Conservation (phyloP, 139 green algal genomes). For the Diplosphaera chodatii region DNA sequence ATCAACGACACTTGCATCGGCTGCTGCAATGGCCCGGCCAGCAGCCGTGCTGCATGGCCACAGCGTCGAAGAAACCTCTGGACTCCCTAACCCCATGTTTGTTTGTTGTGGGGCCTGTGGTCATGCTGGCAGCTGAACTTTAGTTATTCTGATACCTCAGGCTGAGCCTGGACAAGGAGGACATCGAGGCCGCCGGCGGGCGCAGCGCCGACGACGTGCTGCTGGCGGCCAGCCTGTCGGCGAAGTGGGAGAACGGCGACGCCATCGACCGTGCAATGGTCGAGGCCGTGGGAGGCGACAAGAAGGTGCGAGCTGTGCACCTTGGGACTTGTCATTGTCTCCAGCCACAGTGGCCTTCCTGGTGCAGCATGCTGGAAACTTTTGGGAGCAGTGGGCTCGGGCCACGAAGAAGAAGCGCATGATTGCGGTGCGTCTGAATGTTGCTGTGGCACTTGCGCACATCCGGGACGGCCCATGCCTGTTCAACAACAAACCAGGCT, state of each 20-base stretch:
- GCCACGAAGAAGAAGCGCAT: too few relatives aligned
- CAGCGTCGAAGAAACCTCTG: too few relatives aligned
- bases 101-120: not conserved
- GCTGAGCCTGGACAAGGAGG: conserved; percentile 27
- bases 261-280: conserved; percentile 30
- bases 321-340: too few relatives aligned
- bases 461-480: too few relatives aligned
- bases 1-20: not conserved
- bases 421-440: too few relatives aligned
- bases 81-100: too few relatives aligned
- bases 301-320: not conserved
- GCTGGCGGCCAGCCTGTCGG: conserved; percentile 22
- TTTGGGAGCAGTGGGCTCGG: too few relatives aligned
- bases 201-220: conserved; percentile 18
- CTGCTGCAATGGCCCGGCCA: too few relatives aligned
- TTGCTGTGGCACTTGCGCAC: too few relatives aligned
- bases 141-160: not conserved
- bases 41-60: too few relatives aligned
- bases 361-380: too few relatives aligned
- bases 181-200: conserved; percentile 15
- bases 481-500: not conserved
- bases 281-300: conserved; percentile 6
- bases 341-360: too few relatives aligned
- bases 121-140: not conserved
- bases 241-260: conserved; percentile 29